A percentile compares a stretch with the other conserved stretches of the same genome.
These are phyloP conservation scores for Colletotrichum shisoi DNA, from an alignment of 2,329 filamentous ascomycete genomes.

Conservation along the genomic window DNA sequence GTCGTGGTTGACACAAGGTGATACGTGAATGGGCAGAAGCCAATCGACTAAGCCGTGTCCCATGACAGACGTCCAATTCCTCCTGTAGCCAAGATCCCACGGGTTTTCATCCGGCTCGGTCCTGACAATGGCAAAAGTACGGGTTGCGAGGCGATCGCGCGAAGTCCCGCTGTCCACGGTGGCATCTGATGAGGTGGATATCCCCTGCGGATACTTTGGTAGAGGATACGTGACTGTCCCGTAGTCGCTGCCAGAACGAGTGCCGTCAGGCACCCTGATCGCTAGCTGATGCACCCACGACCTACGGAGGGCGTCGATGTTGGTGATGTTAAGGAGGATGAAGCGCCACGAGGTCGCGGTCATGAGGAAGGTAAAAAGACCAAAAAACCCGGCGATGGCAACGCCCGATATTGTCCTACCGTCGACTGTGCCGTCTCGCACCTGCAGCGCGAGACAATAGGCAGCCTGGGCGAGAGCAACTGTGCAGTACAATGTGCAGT, in stretches of 20 bases:
- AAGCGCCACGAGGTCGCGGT: conserved; percentile 74
- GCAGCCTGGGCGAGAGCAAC: conserved; percentile 70
- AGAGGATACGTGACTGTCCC: conserved; percentile 68
- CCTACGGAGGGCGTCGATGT: conserved; percentile 77
- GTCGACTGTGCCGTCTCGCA: conserved; percentile 57
- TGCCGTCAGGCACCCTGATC: conserved; percentile 68
- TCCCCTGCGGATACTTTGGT: conserved; percentile 42
- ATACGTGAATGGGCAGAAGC: conserved; percentile 78
- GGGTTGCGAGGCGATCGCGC: conserved; percentile 58
- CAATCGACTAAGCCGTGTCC: conserved; percentile 76
- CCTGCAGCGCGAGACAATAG: conserved; percentile 67
- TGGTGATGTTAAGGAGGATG: conserved; percentile 77
- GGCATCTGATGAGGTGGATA: conserved; percentile 9
- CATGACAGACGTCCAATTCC: conserved; percentile 83
- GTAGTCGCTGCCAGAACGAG: conserved; percentile 54
- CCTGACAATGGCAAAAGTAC: conserved; percentile 80
- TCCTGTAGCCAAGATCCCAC: conserved; percentile 75
- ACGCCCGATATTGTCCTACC: conserved; percentile 72
- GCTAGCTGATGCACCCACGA: conserved; percentile 75
- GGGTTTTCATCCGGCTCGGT: conserved; percentile 81
- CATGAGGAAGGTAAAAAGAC: conserved; percentile 83
- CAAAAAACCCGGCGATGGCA: conserved; percentile 74
- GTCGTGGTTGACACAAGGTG: conserved; percentile 76
- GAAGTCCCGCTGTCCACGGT: conserved; percentile 28
- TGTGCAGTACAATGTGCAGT: conserved; percentile 72